These are phyloP conservation scores for Zygoascus bituminiphila DNA, from an alignment of 805 yeast genomes.

Conservation along the genomic window DNA sequence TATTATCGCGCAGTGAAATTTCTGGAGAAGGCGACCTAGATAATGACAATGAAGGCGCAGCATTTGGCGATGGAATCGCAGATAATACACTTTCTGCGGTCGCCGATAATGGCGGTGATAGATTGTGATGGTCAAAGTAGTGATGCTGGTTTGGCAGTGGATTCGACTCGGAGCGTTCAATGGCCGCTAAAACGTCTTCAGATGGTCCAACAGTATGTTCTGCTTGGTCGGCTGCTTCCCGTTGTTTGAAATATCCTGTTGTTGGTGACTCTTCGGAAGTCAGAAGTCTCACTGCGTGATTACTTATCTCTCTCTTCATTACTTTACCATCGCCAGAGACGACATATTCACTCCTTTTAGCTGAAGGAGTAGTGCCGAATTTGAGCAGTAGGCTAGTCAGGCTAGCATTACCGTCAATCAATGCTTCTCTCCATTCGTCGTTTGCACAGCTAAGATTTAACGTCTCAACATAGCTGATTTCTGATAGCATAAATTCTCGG, in stretches of 20 bases:
- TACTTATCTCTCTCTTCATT: neutral
- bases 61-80: slow-evolving; percentile 1
- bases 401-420: slow-evolving; percentile 27
- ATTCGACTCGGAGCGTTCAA: neutral
- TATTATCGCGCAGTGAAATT: neutral
- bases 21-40: neutral
- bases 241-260: slow-evolving; percentile 3
- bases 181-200: neutral
- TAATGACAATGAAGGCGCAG: slow-evolving; percentile 2
- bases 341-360: slow-evolving; percentile 2
- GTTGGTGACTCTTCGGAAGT: slow-evolving; percentile 3
- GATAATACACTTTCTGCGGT: neutral
- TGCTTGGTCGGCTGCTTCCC: slow-evolving; percentile 3
- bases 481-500: slow-evolving; percentile 31
- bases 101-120: neutral
- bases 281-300: neutral
- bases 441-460: slow-evolving; percentile 32
- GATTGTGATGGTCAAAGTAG: neutral
- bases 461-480: slow-evolving; percentile 32
- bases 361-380: slow-evolving; percentile 20
- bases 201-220: neutral
- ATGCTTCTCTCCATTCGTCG: slow-evolving; percentile 20
- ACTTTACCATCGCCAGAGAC: slow-evolving; percentile 3
- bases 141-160: neutral
- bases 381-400: slow-evolving; percentile 18